Percentiles rank a stretch among this genome's conserved stretches.
Conservation (phyloP, 371 early-diverging fungal genomes). For the Mortierella polycephala region DNA sequence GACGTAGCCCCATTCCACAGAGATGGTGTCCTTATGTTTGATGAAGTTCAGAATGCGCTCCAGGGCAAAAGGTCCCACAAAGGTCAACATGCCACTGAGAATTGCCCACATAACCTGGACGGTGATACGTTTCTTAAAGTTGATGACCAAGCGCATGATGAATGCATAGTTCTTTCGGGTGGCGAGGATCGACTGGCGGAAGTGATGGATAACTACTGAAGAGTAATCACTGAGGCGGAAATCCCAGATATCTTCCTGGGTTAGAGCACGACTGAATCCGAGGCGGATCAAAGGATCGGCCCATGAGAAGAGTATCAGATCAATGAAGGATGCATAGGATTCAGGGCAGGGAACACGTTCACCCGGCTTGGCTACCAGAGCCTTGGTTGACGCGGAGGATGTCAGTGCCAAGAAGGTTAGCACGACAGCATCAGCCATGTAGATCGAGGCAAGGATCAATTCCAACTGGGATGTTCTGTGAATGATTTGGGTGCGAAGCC, state of each 20-base stretch:
- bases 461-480: constrained; percentile 55
- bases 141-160: constrained; percentile 47
- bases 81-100: constrained; percentile 33
- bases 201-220: constrained; percentile 54
- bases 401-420: constrained; percentile 60
- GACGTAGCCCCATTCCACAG: constrained; percentile 53
- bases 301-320: constrained; percentile 81
- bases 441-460: constrained; percentile 55
- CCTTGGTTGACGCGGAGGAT: constrained; percentile 57
- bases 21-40: constrained; percentile 33
- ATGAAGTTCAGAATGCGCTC: constrained; percentile 47
- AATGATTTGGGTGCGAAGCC: constrained; percentile 60
- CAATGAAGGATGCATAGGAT: constrained; percentile 69
- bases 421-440: constrained; percentile 56
- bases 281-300: constrained; percentile 74
- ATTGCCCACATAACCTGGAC: constrained; percentile 48
- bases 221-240: constrained; percentile 63
- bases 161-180: constrained; percentile 49
- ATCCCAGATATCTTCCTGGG: constrained; percentile 75
- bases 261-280: constrained; percentile 68
- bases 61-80: constrained; percentile 45
- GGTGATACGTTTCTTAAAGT: constrained; percentile 39
- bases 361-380: constrained; percentile 42
- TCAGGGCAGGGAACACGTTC: constrained; percentile 69
- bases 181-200: constrained; percentile 52